phyloP scores from a whole-genome alignment of 352 stramenopile genomes.

The Globisporangium heterothallicum region DNA sequence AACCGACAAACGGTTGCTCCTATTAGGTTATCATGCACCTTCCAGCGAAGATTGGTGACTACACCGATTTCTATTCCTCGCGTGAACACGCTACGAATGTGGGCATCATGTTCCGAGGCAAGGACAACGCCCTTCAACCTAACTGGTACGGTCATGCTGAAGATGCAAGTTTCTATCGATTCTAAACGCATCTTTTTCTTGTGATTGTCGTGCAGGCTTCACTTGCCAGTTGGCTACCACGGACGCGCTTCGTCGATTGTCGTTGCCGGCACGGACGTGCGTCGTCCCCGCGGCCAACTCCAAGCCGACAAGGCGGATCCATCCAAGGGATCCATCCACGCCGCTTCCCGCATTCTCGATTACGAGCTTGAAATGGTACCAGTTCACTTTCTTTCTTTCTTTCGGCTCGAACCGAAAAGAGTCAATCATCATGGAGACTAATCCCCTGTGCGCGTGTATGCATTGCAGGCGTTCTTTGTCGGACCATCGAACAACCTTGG shows the following conservation, averaged over 20 bases:
- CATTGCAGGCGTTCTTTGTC: conserved; percentile 88
- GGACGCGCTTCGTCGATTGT: conserved; percentile 91
- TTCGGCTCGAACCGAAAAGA: too few relatives aligned
- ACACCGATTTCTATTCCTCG: conserved; percentile 98
- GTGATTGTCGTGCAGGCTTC: conserved; percentile 54
- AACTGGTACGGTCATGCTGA: conserved; percentile 87
- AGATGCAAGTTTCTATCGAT: too few relatives aligned
- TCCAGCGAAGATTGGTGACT: conserved; percentile 93
- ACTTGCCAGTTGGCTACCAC: conserved; percentile 97
- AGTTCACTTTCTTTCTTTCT: too few relatives aligned
- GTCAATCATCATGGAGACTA: not conserved
- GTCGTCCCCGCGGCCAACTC: conserved; percentile 89
- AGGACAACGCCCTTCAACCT: conserved; percentile 95
- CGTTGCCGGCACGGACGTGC: conserved; percentile 75
- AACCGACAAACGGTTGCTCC: too few relatives aligned
- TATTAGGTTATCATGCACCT: conserved; percentile 84
- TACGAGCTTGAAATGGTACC: conserved; percentile 95
- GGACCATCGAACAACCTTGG: conserved; percentile 85
- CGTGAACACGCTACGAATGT: conserved; percentile 96
- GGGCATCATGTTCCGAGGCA: conserved; percentile 89
- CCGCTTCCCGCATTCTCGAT: conserved; percentile 89
- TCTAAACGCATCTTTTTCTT: too few relatives aligned
- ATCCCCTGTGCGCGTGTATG: not conserved
- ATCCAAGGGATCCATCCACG: conserved; percentile 89
- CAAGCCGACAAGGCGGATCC: conserved; percentile 88